Percentiles rank a stretch among this genome's conserved stretches.
Evolutionary conservation across 2,329 filamentous ascomycete species (phyloP).

Genomic region (Ilyonectria destructans): DNA sequence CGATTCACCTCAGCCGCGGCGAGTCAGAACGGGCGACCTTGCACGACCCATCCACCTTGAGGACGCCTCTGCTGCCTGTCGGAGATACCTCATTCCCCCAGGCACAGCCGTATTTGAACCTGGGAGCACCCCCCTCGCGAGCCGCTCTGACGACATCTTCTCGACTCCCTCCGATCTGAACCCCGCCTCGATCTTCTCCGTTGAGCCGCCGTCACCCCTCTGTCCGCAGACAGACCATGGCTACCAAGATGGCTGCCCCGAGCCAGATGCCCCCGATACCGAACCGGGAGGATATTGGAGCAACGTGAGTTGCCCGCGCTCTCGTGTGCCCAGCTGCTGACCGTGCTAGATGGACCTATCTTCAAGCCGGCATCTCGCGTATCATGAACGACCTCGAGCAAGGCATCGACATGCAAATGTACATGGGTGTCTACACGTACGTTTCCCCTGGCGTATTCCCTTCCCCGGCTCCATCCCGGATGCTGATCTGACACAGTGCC

Average conservation of each 20-base stretch:
- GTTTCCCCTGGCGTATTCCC: constrained; percentile 27
- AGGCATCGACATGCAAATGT: constrained; percentile 95
- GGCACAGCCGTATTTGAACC: constrained; percentile 7
- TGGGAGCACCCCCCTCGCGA: constrained; percentile 8
- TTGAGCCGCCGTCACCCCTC: constrained; percentile 37
- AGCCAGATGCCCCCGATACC: constrained; percentile 71
- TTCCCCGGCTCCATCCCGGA: background rate
- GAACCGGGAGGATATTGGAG: constrained; percentile 73
- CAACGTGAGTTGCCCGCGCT: constrained; percentile 59
- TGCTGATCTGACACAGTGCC: constrained; percentile 71
- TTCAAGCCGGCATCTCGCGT: constrained; percentile 89
- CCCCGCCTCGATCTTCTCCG: constrained; percentile 46
- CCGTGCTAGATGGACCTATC: constrained; percentile 83
- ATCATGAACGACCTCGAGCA: constrained; percentile 95
- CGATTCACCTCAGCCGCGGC: constrained; percentile 22
- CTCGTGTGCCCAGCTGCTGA: constrained; percentile 41
- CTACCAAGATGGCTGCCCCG: constrained; percentile 54
- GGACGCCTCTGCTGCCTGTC: constrained; percentile 14
- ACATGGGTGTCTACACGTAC: constrained; percentile 97
- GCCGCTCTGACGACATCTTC: constrained; percentile 44
- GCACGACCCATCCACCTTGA: constrained; percentile 9
- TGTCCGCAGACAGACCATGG: constrained; percentile 50
- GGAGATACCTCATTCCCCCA: background rate
- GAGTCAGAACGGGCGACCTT: constrained; percentile 21
- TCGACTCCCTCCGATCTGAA: constrained; percentile 45